Base-by-base conservation (phyloP, 306 rosid species). In the Crataegus laevigata region DNA sequence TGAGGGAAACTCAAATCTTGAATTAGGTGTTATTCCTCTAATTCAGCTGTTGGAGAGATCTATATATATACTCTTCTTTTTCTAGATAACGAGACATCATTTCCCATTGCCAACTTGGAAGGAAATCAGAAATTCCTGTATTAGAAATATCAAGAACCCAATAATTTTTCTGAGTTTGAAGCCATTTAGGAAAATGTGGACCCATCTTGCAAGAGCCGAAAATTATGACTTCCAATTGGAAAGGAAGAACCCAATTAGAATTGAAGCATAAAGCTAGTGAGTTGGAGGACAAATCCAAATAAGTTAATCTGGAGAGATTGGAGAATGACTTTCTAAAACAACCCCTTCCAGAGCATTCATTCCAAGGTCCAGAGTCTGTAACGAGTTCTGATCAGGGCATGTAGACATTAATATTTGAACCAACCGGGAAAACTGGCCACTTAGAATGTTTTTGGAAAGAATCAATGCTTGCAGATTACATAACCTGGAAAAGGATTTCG, bases 141-240 rank as follows among this genome's bases (percentile, higher is more conserved):
- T 61, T 3, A 40, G 69, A 17, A 0, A 73, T 2, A 73, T 73
- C 77, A 60, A 73, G 69, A 0, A 0, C 1, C 3, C 1, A 0
- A 12, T 14, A 10, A 2, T 0, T 13, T 3, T 22, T 67, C 22
- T 79, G 78, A 34, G 69, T 79, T 47, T 28, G 69, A 68, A 79
- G 75, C 78, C 82, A 79, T 24, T 79, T 66, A 4, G 82, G 78
- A 38, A 78, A 40, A 24, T 26, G 0, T 1, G 62, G 51, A 19
- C 73, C 84, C 6, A 77, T 4, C 28, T n/a, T 47, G 42, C 81
- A 77, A 1, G 54, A 72, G 3, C 26, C 5, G 11, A 67, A 15
- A 0, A 0, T 0, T 6, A 77, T 9, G 6, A 0, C 0, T 0
- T 36, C 1, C 34, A 82, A 50, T 17, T 71, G 68, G 18, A 82